These are phyloP conservation scores for Austroboletus festivus DNA, from an alignment of 768 basidiomycete genomes.

Conservation along the genomic window DNA sequence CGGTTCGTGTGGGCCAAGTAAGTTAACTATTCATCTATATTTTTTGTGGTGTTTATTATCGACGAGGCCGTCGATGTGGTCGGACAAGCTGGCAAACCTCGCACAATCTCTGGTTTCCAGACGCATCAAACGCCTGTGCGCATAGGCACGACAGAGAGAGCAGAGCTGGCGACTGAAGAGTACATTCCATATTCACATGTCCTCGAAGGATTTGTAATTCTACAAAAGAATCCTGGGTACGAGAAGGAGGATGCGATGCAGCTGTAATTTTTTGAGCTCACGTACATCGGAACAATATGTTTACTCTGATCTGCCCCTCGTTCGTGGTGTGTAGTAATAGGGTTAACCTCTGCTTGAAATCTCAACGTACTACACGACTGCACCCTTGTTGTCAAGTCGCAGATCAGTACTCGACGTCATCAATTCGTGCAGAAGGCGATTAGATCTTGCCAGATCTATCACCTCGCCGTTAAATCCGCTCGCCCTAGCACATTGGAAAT, in stretches of 20 bases:
- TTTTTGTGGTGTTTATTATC: no score
- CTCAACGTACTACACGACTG: not conserved
- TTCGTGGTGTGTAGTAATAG: no score
- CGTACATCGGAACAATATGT: slow-evolving; percentile 6
- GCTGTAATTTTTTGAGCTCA: slow-evolving; percentile 37
- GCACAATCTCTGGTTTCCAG: slow-evolving; percentile 97
- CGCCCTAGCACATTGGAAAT: no score
- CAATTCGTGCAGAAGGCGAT: no score
- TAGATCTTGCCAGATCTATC: no score
- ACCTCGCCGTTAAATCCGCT: no score
- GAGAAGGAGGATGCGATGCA: slow-evolving; percentile 87
- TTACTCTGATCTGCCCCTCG: not conserved
- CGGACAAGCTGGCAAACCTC: slow-evolving; percentile 95
- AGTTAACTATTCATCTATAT: slow-evolving; percentile 24
- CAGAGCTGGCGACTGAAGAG: slow-evolving; percentile 96
- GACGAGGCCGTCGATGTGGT: slow-evolving; percentile 84
- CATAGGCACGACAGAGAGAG: slow-evolving; percentile 89
- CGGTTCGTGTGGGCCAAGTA: slow-evolving; percentile 92
- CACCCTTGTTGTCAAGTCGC: no score
- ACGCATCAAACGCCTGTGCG: slow-evolving; percentile 97
- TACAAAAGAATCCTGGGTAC: slow-evolving; percentile 90
- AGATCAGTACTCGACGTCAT: no score
- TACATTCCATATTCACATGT: slow-evolving; percentile 88
- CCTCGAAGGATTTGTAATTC: slow-evolving; percentile 88
- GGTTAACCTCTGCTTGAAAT: not conserved